Conservation (phyloP, 192 early-diverging fungal genomes). For the Rhizoclosmatium sp. region DNA sequence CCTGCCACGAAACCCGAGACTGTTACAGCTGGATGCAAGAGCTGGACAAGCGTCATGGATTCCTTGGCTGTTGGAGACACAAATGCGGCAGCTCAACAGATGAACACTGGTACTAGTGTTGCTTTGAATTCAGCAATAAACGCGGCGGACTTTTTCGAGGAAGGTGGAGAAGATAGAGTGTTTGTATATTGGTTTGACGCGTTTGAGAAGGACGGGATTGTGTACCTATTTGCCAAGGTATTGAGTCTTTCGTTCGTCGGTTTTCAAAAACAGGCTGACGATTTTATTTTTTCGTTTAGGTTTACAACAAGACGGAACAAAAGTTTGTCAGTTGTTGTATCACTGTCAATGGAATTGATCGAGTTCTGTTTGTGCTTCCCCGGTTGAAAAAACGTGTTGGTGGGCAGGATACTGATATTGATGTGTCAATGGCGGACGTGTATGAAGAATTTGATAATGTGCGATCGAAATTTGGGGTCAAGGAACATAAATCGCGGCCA, state of each 20-base stretch:
- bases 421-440: slow-evolving; percentile 71
- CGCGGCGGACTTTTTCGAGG: slow-evolving; percentile 43
- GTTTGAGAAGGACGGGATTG: slow-evolving; percentile 76
- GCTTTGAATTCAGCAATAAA: slow-evolving; percentile 5
- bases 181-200: slow-evolving; percentile 94
- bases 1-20: background rate
- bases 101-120: slow-evolving; percentile 7
- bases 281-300: slow-evolving; percentile 46
- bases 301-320: slow-evolving; percentile 57
- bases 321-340: slow-evolving; percentile 84
- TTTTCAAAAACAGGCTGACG: background rate
- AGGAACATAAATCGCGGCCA: slow-evolving; percentile 62
- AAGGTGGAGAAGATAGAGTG: slow-evolving; percentile 59
- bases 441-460: slow-evolving; percentile 77
- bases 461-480: slow-evolving; percentile 63
- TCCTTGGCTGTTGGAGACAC: slow-evolving; percentile 31
- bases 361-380: slow-evolving; percentile 95
- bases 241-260: background rate
- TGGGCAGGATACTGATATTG: slow-evolving; percentile 47
- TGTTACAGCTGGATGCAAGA: slow-evolving; percentile 42
- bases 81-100: slow-evolving; percentile 1
- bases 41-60: slow-evolving; percentile 53
- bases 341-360: slow-evolving; percentile 76
- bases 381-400: slow-evolving; percentile 44
- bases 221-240: slow-evolving; percentile 96